These are phyloP conservation scores for Populus ilicifolia DNA, from an alignment of 345 rosid species.

Conservation along the genomic window DNA sequence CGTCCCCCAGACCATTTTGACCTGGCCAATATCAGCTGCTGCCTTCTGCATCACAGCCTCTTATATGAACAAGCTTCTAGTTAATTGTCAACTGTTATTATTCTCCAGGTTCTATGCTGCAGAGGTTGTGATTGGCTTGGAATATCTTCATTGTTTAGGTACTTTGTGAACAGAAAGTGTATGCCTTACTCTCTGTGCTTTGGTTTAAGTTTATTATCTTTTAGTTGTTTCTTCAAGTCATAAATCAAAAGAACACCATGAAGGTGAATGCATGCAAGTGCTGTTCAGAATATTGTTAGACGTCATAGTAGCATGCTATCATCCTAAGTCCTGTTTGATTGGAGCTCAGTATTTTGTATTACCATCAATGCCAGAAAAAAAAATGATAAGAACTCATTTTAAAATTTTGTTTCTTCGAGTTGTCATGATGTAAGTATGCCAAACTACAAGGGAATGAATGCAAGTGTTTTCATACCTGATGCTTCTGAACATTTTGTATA, in stretches of 20 bases:
- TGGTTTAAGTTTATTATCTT: neutral
- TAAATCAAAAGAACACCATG: neutral
- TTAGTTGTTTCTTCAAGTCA: neutral
- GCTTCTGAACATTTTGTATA: neutral
- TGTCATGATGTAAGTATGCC: neutral
- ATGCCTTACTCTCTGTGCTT: neutral
- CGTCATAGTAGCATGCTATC: neutral
- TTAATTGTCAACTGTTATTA: neutral
- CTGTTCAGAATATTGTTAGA: neutral
- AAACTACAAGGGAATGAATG: neutral
- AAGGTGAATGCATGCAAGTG: neutral
- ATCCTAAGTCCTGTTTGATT: neutral
- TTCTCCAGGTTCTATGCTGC: slow-evolving; percentile 85
- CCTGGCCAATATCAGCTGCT: neutral
- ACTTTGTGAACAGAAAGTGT: slow-evolving; percentile 1
- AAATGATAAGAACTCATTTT: neutral
- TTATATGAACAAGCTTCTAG: neutral
- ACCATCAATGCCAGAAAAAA: neutral
- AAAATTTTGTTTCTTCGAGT: neutral
- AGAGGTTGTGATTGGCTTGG: slow-evolving; percentile 80
- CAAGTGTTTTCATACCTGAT: neutral
- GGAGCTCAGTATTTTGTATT: neutral
- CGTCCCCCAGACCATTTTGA: neutral
- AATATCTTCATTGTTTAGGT: slow-evolving; percentile 98
- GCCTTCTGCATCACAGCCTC: neutral